A percentile compares a stretch with the other conserved stretches of the same genome.
Conservation (phyloP, 345 rosid genomes). For the Eucalyptus paniculata region DNA sequence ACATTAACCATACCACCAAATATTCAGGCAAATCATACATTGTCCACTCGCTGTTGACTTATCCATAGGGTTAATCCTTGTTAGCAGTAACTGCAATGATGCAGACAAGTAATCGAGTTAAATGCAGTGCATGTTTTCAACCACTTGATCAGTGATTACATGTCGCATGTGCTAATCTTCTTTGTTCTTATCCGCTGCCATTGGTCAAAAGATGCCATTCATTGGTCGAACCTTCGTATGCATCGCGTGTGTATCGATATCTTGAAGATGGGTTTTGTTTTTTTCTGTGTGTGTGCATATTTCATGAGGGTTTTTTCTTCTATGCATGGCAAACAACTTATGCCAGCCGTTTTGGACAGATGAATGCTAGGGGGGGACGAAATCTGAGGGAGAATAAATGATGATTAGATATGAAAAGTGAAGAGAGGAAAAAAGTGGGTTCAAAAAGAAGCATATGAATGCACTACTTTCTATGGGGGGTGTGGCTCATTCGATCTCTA, state of each 20-base stretch:
- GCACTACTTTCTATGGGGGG: slow-evolving; percentile 3
- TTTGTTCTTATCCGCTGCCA: not conserved
- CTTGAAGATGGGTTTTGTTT: not conserved
- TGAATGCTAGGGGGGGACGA: not conserved
- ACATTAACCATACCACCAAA: not conserved
- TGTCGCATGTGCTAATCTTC: not conserved
- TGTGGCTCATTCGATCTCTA: not conserved
- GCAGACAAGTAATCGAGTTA: not conserved
- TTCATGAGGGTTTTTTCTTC: not conserved
- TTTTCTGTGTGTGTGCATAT: not conserved
- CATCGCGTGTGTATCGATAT: not conserved
- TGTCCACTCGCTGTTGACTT: not conserved
- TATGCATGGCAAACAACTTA: not conserved
- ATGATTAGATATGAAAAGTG: slow-evolving; percentile 5
- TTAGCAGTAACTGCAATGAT: not conserved
- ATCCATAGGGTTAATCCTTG: not conserved
- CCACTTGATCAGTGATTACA: not conserved
- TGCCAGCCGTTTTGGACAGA: not conserved
- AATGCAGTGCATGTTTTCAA: not conserved
- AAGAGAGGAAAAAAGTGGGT: not conserved
- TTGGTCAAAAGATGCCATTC: not conserved
- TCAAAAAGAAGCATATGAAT: not conserved
- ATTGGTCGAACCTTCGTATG: not conserved
- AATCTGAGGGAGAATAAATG: not conserved
- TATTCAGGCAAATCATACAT: not conserved